Evolutionary conservation across 1,284 basidiomycete species (phyloP).

Genomic region (Grifola frondosa): DNA sequence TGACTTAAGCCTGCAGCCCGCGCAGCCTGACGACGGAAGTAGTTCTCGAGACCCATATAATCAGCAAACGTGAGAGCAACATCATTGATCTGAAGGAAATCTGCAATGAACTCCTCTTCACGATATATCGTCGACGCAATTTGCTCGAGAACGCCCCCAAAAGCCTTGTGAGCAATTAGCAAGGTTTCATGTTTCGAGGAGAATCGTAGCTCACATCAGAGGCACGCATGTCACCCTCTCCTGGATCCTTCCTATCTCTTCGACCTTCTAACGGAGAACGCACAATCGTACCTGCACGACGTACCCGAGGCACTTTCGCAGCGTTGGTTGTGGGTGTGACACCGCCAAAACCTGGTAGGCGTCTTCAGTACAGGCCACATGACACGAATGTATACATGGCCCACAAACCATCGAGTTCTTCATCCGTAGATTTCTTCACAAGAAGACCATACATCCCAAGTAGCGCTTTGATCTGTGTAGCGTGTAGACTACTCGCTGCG

Average conservation of each 20-base stretch:
- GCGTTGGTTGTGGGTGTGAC: conserved; percentile 37
- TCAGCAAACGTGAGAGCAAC: conserved; percentile 91
- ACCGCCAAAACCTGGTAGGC: conserved; percentile 48
- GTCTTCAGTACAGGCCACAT: neutral
- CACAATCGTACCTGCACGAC: conserved; percentile 75
- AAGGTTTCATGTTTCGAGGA: neutral
- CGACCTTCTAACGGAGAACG: conserved; percentile 66
- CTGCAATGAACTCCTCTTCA: conserved; percentile 88
- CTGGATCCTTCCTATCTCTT: conserved; percentile 58
- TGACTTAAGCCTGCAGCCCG: conserved; percentile 66
- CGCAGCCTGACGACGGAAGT: conserved; percentile 89
- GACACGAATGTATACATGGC: too few relatives aligned
- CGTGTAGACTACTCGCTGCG: conserved; percentile 77
- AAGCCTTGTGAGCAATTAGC: conserved; percentile 50
- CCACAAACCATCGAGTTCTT: conserved; percentile 66
- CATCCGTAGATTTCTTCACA: conserved; percentile 69
- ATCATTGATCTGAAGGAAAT: conserved; percentile 92
- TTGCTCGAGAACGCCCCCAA: conserved; percentile 74
- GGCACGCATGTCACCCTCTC: conserved; percentile 59
- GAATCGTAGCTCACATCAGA: conserved; percentile 53
- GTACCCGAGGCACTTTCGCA: conserved; percentile 54
- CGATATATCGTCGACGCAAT: conserved; percentile 75
- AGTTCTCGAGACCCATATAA: conserved; percentile 92
- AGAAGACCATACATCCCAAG: conserved; percentile 57
- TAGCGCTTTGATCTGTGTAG: conserved; percentile 76